Evolutionary conservation across 2,329 filamentous ascomycete genomes (phyloP).

Genomic region (Apiospora phragmitis): DNA sequence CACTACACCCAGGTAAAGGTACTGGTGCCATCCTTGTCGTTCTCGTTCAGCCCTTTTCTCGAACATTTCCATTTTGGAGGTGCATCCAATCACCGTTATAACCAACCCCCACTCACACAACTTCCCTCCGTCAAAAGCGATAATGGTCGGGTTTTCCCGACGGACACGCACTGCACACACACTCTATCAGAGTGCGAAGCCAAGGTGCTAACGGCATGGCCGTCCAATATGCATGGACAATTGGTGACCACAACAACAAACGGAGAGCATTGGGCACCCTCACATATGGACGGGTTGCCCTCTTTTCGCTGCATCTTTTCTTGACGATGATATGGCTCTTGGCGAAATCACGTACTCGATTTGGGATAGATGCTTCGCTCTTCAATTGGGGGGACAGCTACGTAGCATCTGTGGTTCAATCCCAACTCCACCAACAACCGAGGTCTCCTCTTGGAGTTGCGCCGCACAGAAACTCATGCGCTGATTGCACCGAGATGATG

Average conservation of each 20-base stretch:
- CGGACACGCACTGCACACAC: neutral
- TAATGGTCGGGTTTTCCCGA: constrained; percentile 3
- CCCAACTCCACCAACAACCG: neutral
- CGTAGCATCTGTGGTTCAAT: neutral
- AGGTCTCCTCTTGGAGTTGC: neutral
- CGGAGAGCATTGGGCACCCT: neutral
- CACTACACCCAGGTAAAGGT: neutral
- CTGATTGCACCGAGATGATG: constrained; percentile 1
- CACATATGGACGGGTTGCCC: neutral
- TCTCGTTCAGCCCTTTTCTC: constrained; percentile 1
- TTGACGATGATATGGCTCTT: neutral
- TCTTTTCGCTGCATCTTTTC: neutral
- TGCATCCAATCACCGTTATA: neutral
- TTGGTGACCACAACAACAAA: neutral
- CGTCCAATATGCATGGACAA: neutral
- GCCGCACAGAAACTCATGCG: neutral
- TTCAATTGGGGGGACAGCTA: neutral
- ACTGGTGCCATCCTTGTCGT: neutral
- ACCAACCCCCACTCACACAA: neutral
- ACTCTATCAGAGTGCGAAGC: neutral
- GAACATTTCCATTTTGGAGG: neutral
- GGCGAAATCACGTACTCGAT: neutral
- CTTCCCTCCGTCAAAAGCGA: neutral
- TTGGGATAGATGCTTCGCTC: neutral
- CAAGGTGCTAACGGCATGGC: neutral